Base-by-base conservation (phyloP, 768 basidiomycete genomes). In the Rubroboletus pulcherrimus region DNA sequence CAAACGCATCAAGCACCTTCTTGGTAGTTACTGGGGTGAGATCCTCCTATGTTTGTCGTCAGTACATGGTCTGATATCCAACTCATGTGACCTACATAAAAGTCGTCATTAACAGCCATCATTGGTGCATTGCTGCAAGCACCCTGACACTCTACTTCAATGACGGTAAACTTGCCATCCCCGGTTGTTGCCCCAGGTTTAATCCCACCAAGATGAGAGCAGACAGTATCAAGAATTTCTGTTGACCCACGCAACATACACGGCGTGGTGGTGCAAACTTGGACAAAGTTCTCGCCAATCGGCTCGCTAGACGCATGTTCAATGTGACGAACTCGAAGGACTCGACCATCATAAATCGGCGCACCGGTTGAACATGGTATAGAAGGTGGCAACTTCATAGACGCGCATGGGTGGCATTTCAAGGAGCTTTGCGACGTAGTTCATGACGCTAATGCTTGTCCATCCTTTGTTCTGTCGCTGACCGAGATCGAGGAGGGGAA, bases 351-450 rank as follows among this genome's bases (percentile, higher is more conserved):
- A 29, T 17, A 37, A 37, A 55, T 51, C 26, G n/a, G 59, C 82
- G 65, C 55, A 92, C 92, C 95, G 84, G 78, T 98, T 99, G 81
- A 98, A 98, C 96, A 99, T 98, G 63, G 97, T 99, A 74, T 99
- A 99, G 77, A 99, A 99, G 14, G 93, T 95, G 17, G 96, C 96
- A 49, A 99, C 97, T 74, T 99, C 97, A 71, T 99, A 99, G 2
- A 98, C 97, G 10, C 97, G 89, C 97, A 99, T 98, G 50, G 92
- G 91, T 10, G 90, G 92, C 83, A 99, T 89, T 66, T 89, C 93
- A 31, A 98, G 81, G 33, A 96, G 77, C 61, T 91, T 89, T 1
- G 97, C 97, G 52, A 99, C 89, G 65, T 94, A 92, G 76, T 99
- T 98, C 97, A 99, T 99, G 58, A 96, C 94, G 65, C 90, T 93